Percentiles rank a stretch among this genome's conserved stretches.
Evolutionary conservation across 2,329 filamentous ascomycete genomes (phyloP).

Genomic region (Leptographium lundbergii): DNA sequence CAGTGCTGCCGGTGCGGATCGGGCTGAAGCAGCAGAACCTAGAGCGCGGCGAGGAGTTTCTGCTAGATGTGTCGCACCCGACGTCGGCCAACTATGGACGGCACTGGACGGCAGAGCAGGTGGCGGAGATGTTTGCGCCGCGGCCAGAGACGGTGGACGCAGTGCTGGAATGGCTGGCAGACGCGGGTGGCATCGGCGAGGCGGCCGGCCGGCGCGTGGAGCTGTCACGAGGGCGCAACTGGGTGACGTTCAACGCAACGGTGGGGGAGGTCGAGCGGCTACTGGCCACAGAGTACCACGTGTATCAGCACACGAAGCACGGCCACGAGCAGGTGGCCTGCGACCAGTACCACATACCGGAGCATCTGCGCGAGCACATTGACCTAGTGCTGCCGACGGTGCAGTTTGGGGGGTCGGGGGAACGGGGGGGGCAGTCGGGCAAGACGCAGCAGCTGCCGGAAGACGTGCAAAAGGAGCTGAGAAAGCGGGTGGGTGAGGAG

Average conservation of each 20-base stretch:
- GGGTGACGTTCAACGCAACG: slow-evolving; percentile 42
- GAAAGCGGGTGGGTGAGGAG: background rate
- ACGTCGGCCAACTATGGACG: slow-evolving; percentile 30
- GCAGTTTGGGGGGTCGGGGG: slow-evolving; percentile 19
- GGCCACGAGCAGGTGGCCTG: slow-evolving; percentile 25
- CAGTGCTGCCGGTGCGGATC: slow-evolving; percentile 25
- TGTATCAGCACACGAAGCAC: slow-evolving; percentile 29
- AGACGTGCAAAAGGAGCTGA: slow-evolving; percentile 15
- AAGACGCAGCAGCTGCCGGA: slow-evolving; percentile 14
- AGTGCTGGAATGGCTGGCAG: slow-evolving; percentile 39
- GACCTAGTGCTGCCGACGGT: slow-evolving; percentile 30
- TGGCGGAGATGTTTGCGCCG: slow-evolving; percentile 30
- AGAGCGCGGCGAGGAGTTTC: slow-evolving; percentile 29
- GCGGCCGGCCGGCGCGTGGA: slow-evolving; percentile 26
- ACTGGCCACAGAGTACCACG: slow-evolving; percentile 38
- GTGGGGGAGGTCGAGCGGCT: slow-evolving; percentile 39
- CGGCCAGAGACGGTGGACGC: slow-evolving; percentile 30
- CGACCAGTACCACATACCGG: slow-evolving; percentile 27
- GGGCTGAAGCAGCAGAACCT: slow-evolving; percentile 33
- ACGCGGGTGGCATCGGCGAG: slow-evolving; percentile 31
- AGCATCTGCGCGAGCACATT: slow-evolving; percentile 21
- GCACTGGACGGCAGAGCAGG: slow-evolving; percentile 31
- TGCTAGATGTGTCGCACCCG: slow-evolving; percentile 31
- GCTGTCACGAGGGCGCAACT: slow-evolving; percentile 37
- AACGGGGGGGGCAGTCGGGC: slow-evolving; percentile 10